These are phyloP conservation scores for Monosporozyma siamensis DNA, from an alignment of 805 yeast species.

Conservation along the genomic window DNA sequence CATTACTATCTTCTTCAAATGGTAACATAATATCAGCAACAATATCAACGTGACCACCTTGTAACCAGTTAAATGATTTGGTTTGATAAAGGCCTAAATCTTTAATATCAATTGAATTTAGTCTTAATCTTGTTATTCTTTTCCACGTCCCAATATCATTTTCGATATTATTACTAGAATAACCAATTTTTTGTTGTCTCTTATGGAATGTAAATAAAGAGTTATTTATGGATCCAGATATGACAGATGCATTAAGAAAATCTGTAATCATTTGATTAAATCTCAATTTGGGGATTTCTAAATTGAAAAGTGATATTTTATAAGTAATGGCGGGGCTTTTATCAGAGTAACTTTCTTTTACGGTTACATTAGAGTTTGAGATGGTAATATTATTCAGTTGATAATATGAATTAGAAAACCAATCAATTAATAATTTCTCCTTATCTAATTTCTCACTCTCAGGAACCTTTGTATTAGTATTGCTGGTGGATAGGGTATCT, in stretches of 20 bases:
- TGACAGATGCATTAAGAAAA: constrained; percentile 57
- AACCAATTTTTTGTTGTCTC: constrained; percentile 50
- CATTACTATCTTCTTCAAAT: constrained; percentile 30
- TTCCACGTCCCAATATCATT: constrained; percentile 38
- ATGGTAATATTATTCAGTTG: constrained; percentile 37
- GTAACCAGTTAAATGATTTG: constrained; percentile 58
- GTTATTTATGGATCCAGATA: constrained; percentile 66
- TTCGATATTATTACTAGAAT: constrained; percentile 32
- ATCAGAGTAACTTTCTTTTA: constrained; percentile 16
- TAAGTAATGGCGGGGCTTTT: constrained; percentile 8
- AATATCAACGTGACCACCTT: constrained; percentile 60
- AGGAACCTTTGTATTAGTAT: too few relatives aligned
- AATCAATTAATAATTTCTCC: constrained; percentile 20
- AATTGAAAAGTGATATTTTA: constrained; percentile 50
- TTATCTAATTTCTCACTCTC: too few relatives aligned
- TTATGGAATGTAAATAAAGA: constrained; percentile 71
- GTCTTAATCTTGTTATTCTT: constrained; percentile 39
- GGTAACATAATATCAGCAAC: constrained; percentile 70
- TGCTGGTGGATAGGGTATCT: too few relatives aligned
- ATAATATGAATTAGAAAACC: constrained; percentile 31
- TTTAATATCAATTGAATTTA: constrained; percentile 33
- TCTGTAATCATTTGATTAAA: constrained; percentile 53
- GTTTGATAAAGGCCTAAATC: constrained; percentile 30
- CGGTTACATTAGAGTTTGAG: constrained; percentile 22
- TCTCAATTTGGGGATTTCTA: constrained; percentile 54